Conservation (phyloP, 1,139 yeast genomes). For the Saccharomyces hybrid region DNA sequence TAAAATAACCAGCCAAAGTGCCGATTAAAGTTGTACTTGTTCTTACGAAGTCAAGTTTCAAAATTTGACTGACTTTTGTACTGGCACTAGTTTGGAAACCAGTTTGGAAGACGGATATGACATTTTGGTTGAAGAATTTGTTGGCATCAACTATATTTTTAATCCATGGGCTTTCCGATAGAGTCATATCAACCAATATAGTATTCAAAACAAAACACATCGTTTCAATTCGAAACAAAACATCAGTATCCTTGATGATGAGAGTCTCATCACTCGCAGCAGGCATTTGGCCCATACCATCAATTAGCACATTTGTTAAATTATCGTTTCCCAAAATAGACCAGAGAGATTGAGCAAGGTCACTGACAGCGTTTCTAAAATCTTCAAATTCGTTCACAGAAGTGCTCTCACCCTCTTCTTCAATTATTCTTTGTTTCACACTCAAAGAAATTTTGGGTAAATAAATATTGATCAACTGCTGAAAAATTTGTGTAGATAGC, state of each 20-base stretch:
- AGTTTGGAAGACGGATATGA: slow-evolving; percentile 26
- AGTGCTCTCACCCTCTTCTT: slow-evolving; percentile 26
- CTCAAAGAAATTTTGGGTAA: slow-evolving; percentile 28
- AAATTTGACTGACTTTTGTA: slow-evolving; percentile 8
- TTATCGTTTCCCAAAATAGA: slow-evolving; percentile 54
- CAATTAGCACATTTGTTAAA: slow-evolving; percentile 42
- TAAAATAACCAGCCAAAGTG: slow-evolving; percentile 48
- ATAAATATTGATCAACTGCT: slow-evolving; percentile 29
- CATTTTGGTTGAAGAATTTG: slow-evolving; percentile 19
- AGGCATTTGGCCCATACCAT: slow-evolving; percentile 34
- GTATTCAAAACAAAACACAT: slow-evolving; percentile 57
- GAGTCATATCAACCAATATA: slow-evolving; percentile 34
- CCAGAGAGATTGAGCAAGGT: slow-evolving; percentile 63
- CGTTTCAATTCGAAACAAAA: slow-evolving; percentile 54
- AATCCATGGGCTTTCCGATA: slow-evolving; percentile 38
- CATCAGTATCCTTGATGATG: slow-evolving; percentile 11
- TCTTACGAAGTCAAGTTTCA: slow-evolving; percentile 31
- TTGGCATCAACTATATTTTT: slow-evolving; percentile 30
- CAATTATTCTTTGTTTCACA: slow-evolving; percentile 27
- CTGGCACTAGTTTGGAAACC: slow-evolving; percentile 18
- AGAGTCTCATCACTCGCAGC: slow-evolving; percentile 22
- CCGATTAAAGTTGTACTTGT: slow-evolving; percentile 49
- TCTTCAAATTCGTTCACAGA: slow-evolving; percentile 47
- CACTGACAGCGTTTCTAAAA: slow-evolving; percentile 68
- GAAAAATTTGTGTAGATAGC: slow-evolving; percentile 26